Evolutionary conservation across 495 filamentous ascomycete genomes (phyloP).

Genomic region (Aspergillus asperescens): DNA sequence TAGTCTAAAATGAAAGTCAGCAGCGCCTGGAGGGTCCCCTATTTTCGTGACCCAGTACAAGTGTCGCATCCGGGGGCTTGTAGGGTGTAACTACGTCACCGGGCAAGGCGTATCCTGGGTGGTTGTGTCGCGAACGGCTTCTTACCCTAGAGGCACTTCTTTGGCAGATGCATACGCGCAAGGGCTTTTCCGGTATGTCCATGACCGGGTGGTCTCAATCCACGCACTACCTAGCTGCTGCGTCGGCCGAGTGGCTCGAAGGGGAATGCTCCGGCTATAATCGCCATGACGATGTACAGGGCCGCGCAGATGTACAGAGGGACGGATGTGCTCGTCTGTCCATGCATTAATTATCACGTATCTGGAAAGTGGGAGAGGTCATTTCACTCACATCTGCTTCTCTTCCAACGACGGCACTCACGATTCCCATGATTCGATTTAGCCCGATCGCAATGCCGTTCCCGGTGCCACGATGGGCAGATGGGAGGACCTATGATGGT

Average conservation of each 20-base stretch:
- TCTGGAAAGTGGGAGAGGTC: background rate
- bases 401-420: slow-evolving; percentile 61
- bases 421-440: slow-evolving; percentile 68
- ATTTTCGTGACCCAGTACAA: too few species aligned
- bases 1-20: too few species aligned
- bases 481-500: slow-evolving; percentile 5
- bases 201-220: too few species aligned
- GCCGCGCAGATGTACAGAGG: slow-evolving; percentile 67
- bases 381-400: slow-evolving; percentile 40
- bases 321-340: slow-evolving; percentile 48
- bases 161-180: too few species aligned
- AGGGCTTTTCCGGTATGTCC: too few species aligned
- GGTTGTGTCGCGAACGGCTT: too few species aligned
- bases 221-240: slow-evolving; percentile 58
- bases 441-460: slow-evolving; percentile 52
- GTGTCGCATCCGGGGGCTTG: too few species aligned
- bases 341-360: background rate
- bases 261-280: slow-evolving; percentile 54
- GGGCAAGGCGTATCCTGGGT: too few species aligned
- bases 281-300: slow-evolving; percentile 60
- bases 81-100: too few species aligned
- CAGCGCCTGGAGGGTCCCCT: too few species aligned
- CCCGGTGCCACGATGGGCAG: slow-evolving; percentile 9
- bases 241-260: slow-evolving; percentile 67
- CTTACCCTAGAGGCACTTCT: too few species aligned